Percentiles rank a stretch among this genome's conserved stretches.
Evolutionary conservation across 208 protist genomes (phyloP).

Genomic region (Leishmania lainsoni): DNA sequence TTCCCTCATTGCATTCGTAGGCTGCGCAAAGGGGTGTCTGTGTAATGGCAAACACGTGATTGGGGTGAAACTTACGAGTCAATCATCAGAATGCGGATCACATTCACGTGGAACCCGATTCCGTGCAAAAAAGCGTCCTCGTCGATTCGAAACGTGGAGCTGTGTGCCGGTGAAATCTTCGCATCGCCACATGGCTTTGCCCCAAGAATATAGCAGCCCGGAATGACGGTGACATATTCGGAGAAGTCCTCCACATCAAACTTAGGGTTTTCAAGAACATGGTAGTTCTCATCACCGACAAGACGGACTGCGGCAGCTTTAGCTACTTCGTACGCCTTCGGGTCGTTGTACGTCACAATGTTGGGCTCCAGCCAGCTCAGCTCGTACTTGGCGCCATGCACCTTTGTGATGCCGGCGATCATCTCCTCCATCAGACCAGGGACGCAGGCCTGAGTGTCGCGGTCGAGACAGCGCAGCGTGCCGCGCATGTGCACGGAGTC

Average conservation of each 20-base stretch:
- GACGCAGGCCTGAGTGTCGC: constrained; percentile 58
- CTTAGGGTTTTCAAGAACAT: constrained; percentile 40
- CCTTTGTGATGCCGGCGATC: constrained; percentile 62
- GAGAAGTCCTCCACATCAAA: constrained; percentile 46
- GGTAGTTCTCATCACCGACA: constrained; percentile 45
- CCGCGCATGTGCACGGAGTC: constrained; percentile 66
- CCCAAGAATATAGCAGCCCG: constrained; percentile 8
- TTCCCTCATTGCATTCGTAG: background rate
- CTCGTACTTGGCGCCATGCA: constrained; percentile 60
- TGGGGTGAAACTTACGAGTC: background rate
- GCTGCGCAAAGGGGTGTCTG: background rate
- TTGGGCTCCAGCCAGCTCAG: constrained; percentile 81
- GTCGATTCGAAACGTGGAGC: constrained; percentile 47
- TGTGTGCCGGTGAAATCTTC: constrained; percentile 24
- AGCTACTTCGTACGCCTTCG: constrained; percentile 66
- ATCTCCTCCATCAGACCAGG: constrained; percentile 73
- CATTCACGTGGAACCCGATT: constrained; percentile 52
- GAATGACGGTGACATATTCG: constrained; percentile 39
- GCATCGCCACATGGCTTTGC: background rate
- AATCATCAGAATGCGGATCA: constrained; percentile 29
- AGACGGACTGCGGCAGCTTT: too few relatives aligned
- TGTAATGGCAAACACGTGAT: background rate
- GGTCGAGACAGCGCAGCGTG: constrained; percentile 72
- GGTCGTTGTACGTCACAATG: constrained; percentile 80
- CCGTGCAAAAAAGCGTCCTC: constrained; percentile 52